phyloP scores from a whole-genome alignment of 73 alveolate genomes.

The Blepharisma japonicum region DNA sequence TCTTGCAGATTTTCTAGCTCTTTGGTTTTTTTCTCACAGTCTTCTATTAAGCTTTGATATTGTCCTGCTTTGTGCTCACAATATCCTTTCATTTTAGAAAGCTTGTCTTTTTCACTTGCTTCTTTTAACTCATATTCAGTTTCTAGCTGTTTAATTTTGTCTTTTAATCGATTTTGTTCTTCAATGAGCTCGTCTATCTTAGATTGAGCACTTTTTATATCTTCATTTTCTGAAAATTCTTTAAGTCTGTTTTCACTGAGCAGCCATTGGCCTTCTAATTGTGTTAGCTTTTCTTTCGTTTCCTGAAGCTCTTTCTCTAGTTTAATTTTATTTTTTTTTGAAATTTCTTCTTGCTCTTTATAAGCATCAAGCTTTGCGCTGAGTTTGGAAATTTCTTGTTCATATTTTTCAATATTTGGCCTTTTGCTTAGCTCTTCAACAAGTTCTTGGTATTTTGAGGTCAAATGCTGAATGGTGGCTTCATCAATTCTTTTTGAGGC shows the following conservation, averaged over 20 bases:
- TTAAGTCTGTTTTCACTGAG: not conserved
- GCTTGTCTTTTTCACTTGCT: not conserved
- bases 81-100: not conserved
- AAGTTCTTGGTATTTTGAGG: not conserved
- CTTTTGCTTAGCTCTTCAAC: not conserved
- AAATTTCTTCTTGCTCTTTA: conserved; percentile 13
- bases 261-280: not conserved
- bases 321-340: not conserved
- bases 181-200: not conserved
- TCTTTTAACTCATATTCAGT: not conserved
- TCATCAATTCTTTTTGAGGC: conserved; percentile 18
- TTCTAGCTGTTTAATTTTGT: not conserved
- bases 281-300: not conserved
- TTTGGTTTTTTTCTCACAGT: not conserved
- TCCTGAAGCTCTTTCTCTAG: not conserved
- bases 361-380: not conserved
- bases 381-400: not conserved
- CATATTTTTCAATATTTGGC: not conserved
- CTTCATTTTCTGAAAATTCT: not conserved
- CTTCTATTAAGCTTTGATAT: not conserved
- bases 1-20: not conserved
- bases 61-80: not conserved
- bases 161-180: conserved; percentile 9
- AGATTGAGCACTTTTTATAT: not conserved
- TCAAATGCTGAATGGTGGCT: not conserved